Base-by-base conservation (phyloP, 331 rosid species). In the Rosa hybrid region DNA sequence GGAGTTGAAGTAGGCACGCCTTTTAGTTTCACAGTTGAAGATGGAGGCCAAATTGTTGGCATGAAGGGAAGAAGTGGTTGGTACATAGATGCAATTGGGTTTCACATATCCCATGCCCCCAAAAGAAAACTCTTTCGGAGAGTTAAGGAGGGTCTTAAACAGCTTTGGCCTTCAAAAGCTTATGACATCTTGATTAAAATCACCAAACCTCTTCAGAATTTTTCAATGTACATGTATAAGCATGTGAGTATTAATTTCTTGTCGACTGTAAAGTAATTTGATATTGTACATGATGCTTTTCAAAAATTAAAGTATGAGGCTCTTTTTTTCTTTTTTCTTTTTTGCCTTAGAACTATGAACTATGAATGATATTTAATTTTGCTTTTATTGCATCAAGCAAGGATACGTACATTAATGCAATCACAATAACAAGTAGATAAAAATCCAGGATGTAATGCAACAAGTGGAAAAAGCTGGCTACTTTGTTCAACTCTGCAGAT, bases 1-100 rank as follows among this genome's bases (percentile, higher is more conserved):
- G 94, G 97, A 44, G 51, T 81, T 39, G 85, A 87, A 85, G 91
- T 81, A 75, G 94, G 94, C 73, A 89, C 87, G 4, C 93, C 91
- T 4, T 92, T 90, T 71, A 81, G 83, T 11, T 89, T 86, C 68
- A 73, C 88, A 21, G 65, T 85, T 34, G 87, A 12, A 62, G 68
- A 92, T 20, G 92, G 93, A 75, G 88, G 90, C 14, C 65, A 65
- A 38, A 89, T 90, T 56, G 92, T 89, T 12, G 91, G 93, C 0
- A 78, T 92, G 30, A 86, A 78, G 59, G 97, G 97, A 6, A 30
- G 84, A 72, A 2, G 83, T 50, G 91, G 85, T 62, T 85, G 83
- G 90, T 85, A 80, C 68, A 57, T 92, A 38, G 94, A 92, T 75
- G 81, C 90, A 27, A 76, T 86, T 73, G 90, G 83, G 21, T 87